Conservation (phyloP, 495 filamentous ascomycete species). For the Aspergillus taichungensis region DNA sequence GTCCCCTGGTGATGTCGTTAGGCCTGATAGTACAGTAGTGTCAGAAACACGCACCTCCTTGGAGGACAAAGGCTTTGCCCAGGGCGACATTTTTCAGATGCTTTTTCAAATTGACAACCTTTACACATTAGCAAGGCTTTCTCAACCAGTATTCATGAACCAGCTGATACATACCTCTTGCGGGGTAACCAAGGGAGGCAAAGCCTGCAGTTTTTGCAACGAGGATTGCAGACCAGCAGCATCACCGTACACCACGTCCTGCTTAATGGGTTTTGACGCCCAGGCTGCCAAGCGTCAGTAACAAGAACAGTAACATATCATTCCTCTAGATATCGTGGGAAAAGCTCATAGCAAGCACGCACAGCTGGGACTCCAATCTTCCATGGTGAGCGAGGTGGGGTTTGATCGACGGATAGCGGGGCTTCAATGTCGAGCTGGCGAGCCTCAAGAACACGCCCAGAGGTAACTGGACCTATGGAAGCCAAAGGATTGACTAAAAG, state of each 20-base stretch:
- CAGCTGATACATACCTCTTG: constrained; percentile 42
- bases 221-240: constrained; percentile 51
- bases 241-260: constrained; percentile 76
- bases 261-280: constrained; percentile 85
- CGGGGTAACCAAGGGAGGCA: constrained; percentile 87
- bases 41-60: constrained; percentile 51
- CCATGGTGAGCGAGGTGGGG: constrained; percentile 9
- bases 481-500: too few relatives aligned
- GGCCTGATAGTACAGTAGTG: neutral
- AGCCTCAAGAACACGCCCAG: too few relatives aligned
- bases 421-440: neutral
- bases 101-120: constrained; percentile 70
- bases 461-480: too few relatives aligned
- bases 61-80: constrained; percentile 88
- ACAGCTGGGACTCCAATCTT: constrained; percentile 30
- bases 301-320: neutral
- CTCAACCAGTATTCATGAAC: neutral
- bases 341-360: constrained; percentile 7
- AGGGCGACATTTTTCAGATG: constrained; percentile 76
- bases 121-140: neutral
- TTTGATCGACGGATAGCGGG: neutral
- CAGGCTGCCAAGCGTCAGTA: constrained; percentile 48
- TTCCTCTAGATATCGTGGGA: neutral
- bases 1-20: constrained; percentile 45
- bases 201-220: constrained; percentile 57